Evolutionary conservation across 805 yeast genomes (phyloP).

Genomic region (Hanseniaspora lachancei): DNA sequence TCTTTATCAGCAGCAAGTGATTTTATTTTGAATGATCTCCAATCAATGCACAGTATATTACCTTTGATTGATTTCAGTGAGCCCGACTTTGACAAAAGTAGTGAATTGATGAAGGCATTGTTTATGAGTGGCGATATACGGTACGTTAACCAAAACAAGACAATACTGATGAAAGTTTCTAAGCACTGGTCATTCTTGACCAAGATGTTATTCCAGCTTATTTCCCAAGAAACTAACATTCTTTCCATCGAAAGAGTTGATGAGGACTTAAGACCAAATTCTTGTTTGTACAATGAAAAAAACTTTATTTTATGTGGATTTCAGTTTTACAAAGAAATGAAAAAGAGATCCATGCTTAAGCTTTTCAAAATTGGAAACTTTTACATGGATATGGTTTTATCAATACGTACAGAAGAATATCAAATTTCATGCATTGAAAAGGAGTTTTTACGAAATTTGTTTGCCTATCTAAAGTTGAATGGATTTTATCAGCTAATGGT

Average conservation of each 20-base stretch:
- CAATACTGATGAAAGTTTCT: not conserved
- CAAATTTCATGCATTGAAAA: slow-evolving; percentile 17
- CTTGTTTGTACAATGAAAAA: slow-evolving; percentile 22
- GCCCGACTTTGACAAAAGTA: not conserved
- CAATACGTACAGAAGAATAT: not conserved
- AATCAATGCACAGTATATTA: not conserved
- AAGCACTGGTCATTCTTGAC: slow-evolving; percentile 20
- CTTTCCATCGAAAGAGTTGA: slow-evolving; percentile 12
- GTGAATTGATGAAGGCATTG: slow-evolving; percentile 10
- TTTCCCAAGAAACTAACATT: slow-evolving; percentile 6
- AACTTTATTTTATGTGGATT: slow-evolving; percentile 26
- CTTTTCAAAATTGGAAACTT: slow-evolving; percentile 23
- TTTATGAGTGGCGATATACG: not conserved
- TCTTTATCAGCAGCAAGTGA: slow-evolving; percentile 14
- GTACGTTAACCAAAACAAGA: not conserved
- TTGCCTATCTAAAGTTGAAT: slow-evolving; percentile 21
- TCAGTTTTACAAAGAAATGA: slow-evolving; percentile 27
- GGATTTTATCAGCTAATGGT: slow-evolving; percentile 19
- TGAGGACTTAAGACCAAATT: slow-evolving; percentile 10
- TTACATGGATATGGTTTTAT: slow-evolving; percentile 27
- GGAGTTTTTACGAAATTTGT: slow-evolving; percentile 18
- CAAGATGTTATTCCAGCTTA: slow-evolving; percentile 17
- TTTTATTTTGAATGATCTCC: slow-evolving; percentile 9
- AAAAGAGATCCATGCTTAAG: slow-evolving; percentile 24
- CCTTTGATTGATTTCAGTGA: slow-evolving; percentile 1